Evolutionary conservation across 805 yeast genomes (phyloP), one percentile per base, ranked within the genome.

Genomic region (Teunomyces gatunensis): DNA sequence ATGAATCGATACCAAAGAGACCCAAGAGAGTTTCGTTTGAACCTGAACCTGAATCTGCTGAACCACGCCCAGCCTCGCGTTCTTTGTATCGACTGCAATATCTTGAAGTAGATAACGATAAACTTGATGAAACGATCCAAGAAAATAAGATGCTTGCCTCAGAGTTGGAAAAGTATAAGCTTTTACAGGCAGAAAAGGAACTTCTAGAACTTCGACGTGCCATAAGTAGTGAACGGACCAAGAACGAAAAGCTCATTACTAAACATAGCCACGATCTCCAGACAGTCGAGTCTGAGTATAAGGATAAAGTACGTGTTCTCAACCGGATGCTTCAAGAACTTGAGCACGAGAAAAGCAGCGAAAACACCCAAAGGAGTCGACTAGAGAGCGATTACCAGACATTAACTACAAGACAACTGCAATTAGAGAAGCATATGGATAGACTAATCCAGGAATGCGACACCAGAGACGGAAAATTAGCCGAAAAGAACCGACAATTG

Each of bases 1-100:
- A 43, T 10, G 40, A 37, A 21, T 9, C 18, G 5, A 11, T 18
- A 12, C 18, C 15, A 13, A 37, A 37, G 15, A 21, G 40, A 37
- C 50, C 48, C 5, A 51, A 57, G 42, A 46, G 49, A 13, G 60
- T 58, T 10, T 30, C 54, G 5, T 54, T 58, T 30, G 46, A 54
- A 17, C 13, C 32, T 9, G 17, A 15, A 15, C 17, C 17, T 9
- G 17, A 15, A 15, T 2, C 17, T 15, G 15, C 23, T 7, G 34
- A 40, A 4, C 20, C 25, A 27, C n/a, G 10, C 6, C 6, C 18
- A 18, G 12, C 6, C 10, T 25, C 27, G 11, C 29, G 32, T 5
- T 6, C 11, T 2, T 17, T 32, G 25, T 12, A 17, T 18, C n/a
- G 23, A n/a, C 43, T 17, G 32, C 35, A 13, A 17, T 33, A 34